Percentiles rank a stretch among this genome's conserved stretches.
Conservation (phyloP, 495 filamentous ascomycete species). For the Penicillium simplicissimum region DNA sequence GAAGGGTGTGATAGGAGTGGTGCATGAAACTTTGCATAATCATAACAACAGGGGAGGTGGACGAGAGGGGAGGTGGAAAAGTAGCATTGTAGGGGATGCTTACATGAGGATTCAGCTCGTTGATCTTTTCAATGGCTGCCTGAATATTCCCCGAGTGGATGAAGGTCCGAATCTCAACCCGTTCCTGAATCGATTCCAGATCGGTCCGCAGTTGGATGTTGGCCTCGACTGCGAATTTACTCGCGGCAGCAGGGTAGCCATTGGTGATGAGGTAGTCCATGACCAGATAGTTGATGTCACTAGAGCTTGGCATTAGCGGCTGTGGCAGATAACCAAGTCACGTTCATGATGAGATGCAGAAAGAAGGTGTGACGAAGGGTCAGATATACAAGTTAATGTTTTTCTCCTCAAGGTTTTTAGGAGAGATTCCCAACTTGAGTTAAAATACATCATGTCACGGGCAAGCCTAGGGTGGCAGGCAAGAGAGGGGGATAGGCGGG, state of each 20-base stretch:
- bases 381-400: constrained; percentile 71
- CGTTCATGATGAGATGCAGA: constrained; percentile 6
- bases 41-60: constrained; percentile 59
- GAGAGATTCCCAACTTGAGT: constrained; percentile 99
- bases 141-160: constrained; percentile 86
- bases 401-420: constrained; percentile 88
- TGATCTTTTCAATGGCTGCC: constrained; percentile 79
- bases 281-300: constrained; percentile 92
- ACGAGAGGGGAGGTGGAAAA: constrained; percentile 12
- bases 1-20: constrained; percentile 86
- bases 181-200: constrained; percentile 68
- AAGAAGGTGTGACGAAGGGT: constrained; percentile 29
- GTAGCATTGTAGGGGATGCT: constrained; percentile 32
- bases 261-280: constrained; percentile 98
- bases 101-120: constrained; percentile 90
- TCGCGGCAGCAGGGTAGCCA: constrained; percentile 89
- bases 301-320: constrained; percentile 47
- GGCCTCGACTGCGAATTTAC: constrained; percentile 91
- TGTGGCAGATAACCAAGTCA: constrained; percentile 13
- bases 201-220: constrained; percentile 76
- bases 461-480: neutral
- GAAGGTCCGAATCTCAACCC: constrained; percentile 75
- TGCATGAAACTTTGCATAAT: constrained; percentile 99
- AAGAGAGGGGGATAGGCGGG: constrained; percentile 5
- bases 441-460: constrained; percentile 72